Conservation (phyloP, 2,329 filamentous ascomycete species). For the Pseudopithomyces chartarum region DNA sequence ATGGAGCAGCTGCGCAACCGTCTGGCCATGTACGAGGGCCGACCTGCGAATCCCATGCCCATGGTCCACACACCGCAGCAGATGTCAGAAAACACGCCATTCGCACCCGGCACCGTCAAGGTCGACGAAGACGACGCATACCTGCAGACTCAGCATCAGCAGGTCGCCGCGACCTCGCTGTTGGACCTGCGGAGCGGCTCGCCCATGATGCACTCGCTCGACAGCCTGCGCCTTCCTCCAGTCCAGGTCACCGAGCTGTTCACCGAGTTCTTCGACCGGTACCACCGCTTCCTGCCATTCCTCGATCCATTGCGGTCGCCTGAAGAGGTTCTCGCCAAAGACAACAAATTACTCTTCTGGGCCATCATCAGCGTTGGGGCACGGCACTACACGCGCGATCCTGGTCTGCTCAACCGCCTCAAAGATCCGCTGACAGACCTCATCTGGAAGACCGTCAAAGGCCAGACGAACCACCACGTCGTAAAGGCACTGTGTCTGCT, state of each 20-base stretch:
- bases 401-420: slow-evolving; percentile 68
- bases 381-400: slow-evolving; percentile 69
- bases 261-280: slow-evolving; percentile 74
- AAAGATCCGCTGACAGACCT: slow-evolving; percentile 69
- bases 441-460: slow-evolving; percentile 78
- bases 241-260: slow-evolving; percentile 63
- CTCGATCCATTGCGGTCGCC: slow-evolving; percentile 69
- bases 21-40: slow-evolving; percentile 64
- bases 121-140: slow-evolving; percentile 42
- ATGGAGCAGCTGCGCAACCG: slow-evolving; percentile 66
- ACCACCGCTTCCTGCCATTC: slow-evolving; percentile 79
- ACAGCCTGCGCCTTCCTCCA: slow-evolving; percentile 48
- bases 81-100: slow-evolving; percentile 27
- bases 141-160: slow-evolving; percentile 42
- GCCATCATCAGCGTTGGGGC: slow-evolving; percentile 76
- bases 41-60: slow-evolving; percentile 12
- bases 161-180: slow-evolving; percentile 45
- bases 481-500: slow-evolving; percentile 81
- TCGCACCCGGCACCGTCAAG: slow-evolving; percentile 23
- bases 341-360: slow-evolving; percentile 86
- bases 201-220: slow-evolving; percentile 64
- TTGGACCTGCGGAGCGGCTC: slow-evolving; percentile 54
- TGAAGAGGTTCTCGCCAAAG: slow-evolving; percentile 73
- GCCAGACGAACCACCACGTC: slow-evolving; percentile 78
- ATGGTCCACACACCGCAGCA: slow-evolving; percentile 32